These are phyloP conservation scores for Cyberlindnera euphorbiiphila DNA, from an alignment of 805 yeast species.

Conservation along the genomic window DNA sequence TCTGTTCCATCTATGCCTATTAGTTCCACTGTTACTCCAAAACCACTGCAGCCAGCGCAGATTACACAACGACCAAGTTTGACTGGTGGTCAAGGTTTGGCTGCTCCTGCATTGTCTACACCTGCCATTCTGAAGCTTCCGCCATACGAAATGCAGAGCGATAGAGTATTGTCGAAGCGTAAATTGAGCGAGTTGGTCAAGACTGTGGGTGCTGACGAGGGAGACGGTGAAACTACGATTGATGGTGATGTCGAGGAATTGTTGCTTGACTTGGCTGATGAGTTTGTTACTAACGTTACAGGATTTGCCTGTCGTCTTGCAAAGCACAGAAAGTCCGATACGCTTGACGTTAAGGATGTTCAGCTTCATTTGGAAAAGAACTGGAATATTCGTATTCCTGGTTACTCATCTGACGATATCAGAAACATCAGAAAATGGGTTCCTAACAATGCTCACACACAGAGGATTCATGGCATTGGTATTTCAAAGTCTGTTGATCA, in stretches of 20 bases:
- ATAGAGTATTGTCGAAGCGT: conserved; percentile 81
- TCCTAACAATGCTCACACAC: conserved; percentile 58
- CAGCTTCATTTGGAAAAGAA: conserved; percentile 88
- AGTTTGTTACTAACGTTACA: conserved; percentile 86
- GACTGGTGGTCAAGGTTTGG: conserved; percentile 76
- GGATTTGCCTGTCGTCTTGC: conserved; percentile 93
- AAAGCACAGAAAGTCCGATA: conserved; percentile 86
- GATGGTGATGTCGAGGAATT: conserved; percentile 97
- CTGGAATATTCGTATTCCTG: conserved; percentile 95
- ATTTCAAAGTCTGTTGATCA: conserved; percentile 54
- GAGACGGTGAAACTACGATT: conserved; percentile 83
- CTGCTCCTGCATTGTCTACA: conserved; percentile 65
- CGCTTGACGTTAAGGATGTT: conserved; percentile 82
- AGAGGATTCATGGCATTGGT: conserved; percentile 62
- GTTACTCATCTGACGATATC: conserved; percentile 87
- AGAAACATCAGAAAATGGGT: conserved; percentile 71
- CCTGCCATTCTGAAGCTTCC: conserved; percentile 77
- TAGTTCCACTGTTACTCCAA: conserved; percentile 62
- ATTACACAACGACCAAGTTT: conserved; percentile 77
- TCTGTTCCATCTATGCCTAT: conserved; percentile 65
- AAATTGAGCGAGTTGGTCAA: conserved; percentile 84
- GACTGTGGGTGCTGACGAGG: conserved; percentile 79
- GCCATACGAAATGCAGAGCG: conserved; percentile 75
- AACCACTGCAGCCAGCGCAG: conserved; percentile 60
- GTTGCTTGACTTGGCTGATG: conserved; percentile 89